Evolutionary conservation across 2,329 filamentous ascomycete species (phyloP), one percentile per base, ranked within the genome.

Genomic region (Colletotrichum chlorophyti): DNA sequence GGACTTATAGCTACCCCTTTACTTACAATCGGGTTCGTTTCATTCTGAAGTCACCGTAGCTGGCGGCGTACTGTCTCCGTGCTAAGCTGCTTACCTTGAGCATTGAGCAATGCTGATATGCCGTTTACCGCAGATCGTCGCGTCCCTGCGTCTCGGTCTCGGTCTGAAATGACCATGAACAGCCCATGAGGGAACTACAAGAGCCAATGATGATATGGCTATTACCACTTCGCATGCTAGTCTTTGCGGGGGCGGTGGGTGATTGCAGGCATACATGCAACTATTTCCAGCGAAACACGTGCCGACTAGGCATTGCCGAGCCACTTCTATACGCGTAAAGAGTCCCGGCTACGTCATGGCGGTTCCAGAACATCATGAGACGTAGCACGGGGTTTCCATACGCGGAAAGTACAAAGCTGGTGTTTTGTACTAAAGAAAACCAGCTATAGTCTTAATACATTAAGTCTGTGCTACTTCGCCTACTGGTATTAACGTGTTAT

Each of bases 271-370:
- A 42, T 31, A 29, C 10, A 23, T 15, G 21, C 17, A 24, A 21
- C 34, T 42, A 47, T 58, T 58, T 29, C 47, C 41, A 53, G 48
- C 47, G 49, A 47, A 47, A 35, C 41, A 17, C 41, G 35, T 53
- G 35, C 49, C 17, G 23, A n/a, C 8, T 23, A 46, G 34, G 27
- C 23, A 11, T 27, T 7, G 48, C 35, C 24, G 24, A 31, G 27
- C 41, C 29, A 34, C 15, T 15, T 29, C 29, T 53, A 42, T 53
- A 58, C 34, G 54, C 54, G 49, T 27, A 53, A 46, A 41, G 26
- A 12, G 14, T 40, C 24, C 17, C 41, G 32, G 27, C 14, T 24
- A 58, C 49, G 27, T 53, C 54, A 58, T 41, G 21, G 21, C 43
- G 43, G 21, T n/a, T 27, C 21, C 10, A 2, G 4, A n/a, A 24